phyloP scores from a whole-genome alignment of 2,329 filamentous ascomycete genomes.

The Kalaharituber pfeilii region DNA sequence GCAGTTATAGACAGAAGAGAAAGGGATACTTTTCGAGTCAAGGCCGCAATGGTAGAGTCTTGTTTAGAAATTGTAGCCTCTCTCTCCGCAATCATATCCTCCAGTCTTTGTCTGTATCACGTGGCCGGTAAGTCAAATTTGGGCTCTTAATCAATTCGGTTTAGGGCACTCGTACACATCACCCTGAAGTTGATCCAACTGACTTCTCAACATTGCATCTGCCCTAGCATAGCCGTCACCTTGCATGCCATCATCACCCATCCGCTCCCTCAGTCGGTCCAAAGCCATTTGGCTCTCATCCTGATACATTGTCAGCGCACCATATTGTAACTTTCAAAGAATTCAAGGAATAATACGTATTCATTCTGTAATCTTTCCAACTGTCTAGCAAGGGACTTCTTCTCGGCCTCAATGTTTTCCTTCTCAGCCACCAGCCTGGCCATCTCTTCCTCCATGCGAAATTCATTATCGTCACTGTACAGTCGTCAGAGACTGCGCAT shows the following conservation, averaged over 20 bases:
- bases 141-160: too few relatives aligned
- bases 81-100: constrained; percentile 22
- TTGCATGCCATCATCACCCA: constrained; percentile 12
- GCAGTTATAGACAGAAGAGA: background rate
- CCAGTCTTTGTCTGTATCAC: constrained; percentile 18
- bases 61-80: constrained; percentile 19
- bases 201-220: constrained; percentile 20
- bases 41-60: constrained; percentile 18
- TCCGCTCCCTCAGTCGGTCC: constrained; percentile 18
- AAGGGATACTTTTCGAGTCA: constrained; percentile 17
- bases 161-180: constrained; percentile 16
- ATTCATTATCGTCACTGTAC: constrained; percentile 20
- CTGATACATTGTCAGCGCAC: background rate
- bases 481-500: constrained; percentile 3
- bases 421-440: constrained; percentile 21
- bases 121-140: background rate
- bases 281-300: constrained; percentile 16
- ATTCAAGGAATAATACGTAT: constrained; percentile 4
- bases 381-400: constrained; percentile 17
- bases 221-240: constrained; percentile 15
- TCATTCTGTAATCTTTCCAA: constrained; percentile 17
- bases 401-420: constrained; percentile 20
- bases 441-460: constrained; percentile 23
- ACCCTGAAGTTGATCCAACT: constrained; percentile 21
- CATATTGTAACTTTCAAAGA: background rate